A percentile compares a stretch with the other conserved stretches of the same genome.
phyloP scores from a whole-genome alignment of 179 eudicot genomes.

The Pouteria campechiana region DNA sequence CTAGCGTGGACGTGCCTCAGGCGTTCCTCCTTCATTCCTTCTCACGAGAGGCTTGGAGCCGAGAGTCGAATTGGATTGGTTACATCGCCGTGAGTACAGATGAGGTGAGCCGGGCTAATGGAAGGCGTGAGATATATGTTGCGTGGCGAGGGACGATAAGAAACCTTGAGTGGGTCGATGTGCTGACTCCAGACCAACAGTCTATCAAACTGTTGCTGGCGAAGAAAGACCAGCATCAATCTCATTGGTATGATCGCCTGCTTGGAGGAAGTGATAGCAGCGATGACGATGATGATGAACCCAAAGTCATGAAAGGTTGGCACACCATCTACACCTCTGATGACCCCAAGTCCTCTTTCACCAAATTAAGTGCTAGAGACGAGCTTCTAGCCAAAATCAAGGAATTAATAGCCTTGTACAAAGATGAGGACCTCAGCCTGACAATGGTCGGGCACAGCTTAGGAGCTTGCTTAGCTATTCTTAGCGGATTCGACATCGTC shows the following conservation, averaged over 20 bases:
- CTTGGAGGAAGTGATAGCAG: neutral
- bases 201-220: slow-evolving; percentile 25
- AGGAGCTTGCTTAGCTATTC: slow-evolving; percentile 51
- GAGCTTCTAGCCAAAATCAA: slow-evolving; percentile 44
- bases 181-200: slow-evolving; percentile 28
- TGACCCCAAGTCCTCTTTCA: slow-evolving; percentile 57
- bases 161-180: slow-evolving; percentile 63
- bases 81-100: slow-evolving; percentile 55
- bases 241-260: neutral
- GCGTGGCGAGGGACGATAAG: slow-evolving; percentile 71
- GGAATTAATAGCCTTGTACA: slow-evolving; percentile 23
- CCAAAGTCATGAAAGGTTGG: slow-evolving; percentile 78
- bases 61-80: slow-evolving; percentile 87
- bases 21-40: slow-evolving; percentile 44
- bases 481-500: slow-evolving; percentile 52
- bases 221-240: neutral
- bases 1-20: slow-evolving; percentile 32
- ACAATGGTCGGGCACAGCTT: slow-evolving; percentile 59
- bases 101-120: slow-evolving; percentile 18
- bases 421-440: slow-evolving; percentile 43
- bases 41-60: slow-evolving; percentile 75
- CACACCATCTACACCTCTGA: slow-evolving; percentile 52
- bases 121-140: slow-evolving; percentile 62
- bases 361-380: slow-evolving; percentile 47
- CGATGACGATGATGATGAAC: slow-evolving; percentile 19